Percentiles rank a stretch among this genome's conserved stretches.
Evolutionary conservation across 2,329 filamentous ascomycete genomes (phyloP).

Genomic region (Aspergillus novoparasiticus): DNA sequence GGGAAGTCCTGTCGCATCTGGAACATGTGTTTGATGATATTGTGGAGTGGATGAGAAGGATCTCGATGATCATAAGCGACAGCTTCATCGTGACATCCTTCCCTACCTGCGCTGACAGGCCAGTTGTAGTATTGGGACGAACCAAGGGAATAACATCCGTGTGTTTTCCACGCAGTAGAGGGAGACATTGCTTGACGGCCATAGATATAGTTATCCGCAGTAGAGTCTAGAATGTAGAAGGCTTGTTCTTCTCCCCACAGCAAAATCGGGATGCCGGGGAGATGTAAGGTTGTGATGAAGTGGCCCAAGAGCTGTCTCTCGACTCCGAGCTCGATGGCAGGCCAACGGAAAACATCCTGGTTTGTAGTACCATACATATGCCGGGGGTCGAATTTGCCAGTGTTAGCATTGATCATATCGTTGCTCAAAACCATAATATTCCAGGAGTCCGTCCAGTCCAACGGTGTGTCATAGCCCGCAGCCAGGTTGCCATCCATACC

Average conservation of each 20-base stretch:
- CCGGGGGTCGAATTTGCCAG: conserved; percentile 63
- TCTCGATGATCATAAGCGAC: conserved; percentile 65
- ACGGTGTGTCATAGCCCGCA: conserved; percentile 56
- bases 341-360: conserved; percentile 69
- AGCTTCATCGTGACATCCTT: conserved; percentile 60
- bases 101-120: conserved; percentile 56
- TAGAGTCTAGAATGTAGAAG: conserved; percentile 66
- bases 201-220: conserved; percentile 66
- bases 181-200: conserved; percentile 65
- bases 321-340: conserved; percentile 59
- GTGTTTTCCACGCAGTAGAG: conserved; percentile 63
- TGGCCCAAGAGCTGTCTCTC: conserved; percentile 60
- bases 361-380: conserved; percentile 68
- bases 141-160: conserved; percentile 63
- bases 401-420: conserved; percentile 63
- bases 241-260: conserved; percentile 69
- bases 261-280: conserved; percentile 63
- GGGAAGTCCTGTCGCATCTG: conserved; percentile 60
- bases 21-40: conserved; percentile 64
- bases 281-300: conserved; percentile 61
- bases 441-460: conserved; percentile 60
- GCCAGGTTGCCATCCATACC: conserved; percentile 61
- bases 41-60: conserved; percentile 62
- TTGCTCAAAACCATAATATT: conserved; percentile 60
- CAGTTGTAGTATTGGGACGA: conserved; percentile 61